Conservation (phyloP, 805 yeast genomes). For the Zygosaccharomyces bailii region DNA sequence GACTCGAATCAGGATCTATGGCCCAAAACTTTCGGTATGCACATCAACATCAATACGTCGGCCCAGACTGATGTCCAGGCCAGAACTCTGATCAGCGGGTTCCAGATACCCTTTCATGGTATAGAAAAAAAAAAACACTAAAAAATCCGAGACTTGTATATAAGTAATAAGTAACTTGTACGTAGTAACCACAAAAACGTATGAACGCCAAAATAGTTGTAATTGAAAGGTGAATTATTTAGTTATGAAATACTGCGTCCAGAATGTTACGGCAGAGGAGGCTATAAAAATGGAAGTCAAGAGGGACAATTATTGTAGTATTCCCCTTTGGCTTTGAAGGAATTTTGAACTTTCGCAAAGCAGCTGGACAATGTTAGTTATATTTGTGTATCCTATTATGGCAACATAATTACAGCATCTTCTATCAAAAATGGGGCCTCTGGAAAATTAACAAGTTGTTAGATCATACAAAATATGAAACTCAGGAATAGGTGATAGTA, state of each 20-base stretch:
- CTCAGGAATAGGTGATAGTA: no score
- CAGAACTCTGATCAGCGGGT: conserved; percentile 73
- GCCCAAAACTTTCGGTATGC: conserved; percentile 83
- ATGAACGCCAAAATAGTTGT: neutral
- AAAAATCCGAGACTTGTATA: conserved; percentile 1
- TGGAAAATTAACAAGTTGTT: no score
- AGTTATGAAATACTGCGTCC: no score
- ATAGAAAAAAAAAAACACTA: conserved; percentile 13
- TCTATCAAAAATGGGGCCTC: no score
- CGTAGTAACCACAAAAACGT: neutral
- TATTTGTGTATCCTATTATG: no score
- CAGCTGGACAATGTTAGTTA: no score
- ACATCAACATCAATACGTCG: conserved; percentile 77
- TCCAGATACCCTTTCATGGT: conserved; percentile 75
- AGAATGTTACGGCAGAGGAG: neutral
- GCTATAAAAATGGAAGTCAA: no score
- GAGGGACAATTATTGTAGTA: no score
- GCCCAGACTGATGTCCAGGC: conserved; percentile 92
- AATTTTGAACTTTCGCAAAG: no score
- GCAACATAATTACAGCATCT: no score
- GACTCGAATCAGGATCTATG: conserved; percentile 86
- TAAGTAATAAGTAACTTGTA: conserved; percentile 1
- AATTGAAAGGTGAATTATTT: neutral
- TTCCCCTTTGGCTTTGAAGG: no score
- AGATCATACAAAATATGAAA: no score